These are phyloP conservation scores for Termitomyces sp. DNA, from an alignment of 768 basidiomycete genomes.

Conservation along the genomic window DNA sequence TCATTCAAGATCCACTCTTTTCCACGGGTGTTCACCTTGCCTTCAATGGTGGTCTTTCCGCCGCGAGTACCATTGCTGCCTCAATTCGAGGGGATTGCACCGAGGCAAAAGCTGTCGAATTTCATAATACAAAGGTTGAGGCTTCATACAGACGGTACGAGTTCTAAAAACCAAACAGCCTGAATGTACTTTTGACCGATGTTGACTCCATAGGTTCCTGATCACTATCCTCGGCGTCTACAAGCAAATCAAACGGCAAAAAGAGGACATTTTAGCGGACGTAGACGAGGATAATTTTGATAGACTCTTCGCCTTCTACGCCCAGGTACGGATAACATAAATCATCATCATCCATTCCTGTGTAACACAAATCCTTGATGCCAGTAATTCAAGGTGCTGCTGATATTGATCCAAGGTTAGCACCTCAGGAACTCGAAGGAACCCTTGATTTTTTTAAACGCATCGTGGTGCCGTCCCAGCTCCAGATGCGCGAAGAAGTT, in stretches of 20 bases:
- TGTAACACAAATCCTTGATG: background rate
- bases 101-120: constrained; percentile 24
- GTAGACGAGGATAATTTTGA: constrained; percentile 41
- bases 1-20: constrained; percentile 43
- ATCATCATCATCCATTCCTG: background rate
- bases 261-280: constrained; percentile 30
- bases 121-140: constrained; percentile 27
- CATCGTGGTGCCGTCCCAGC: too few relatives aligned
- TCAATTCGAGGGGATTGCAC: constrained; percentile 23
- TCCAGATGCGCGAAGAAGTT: too few relatives aligned
- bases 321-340: constrained; percentile 11
- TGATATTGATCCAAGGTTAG: constrained; percentile 45
- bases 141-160: constrained; percentile 29
- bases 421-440: constrained; percentile 48
- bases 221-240: constrained; percentile 41
- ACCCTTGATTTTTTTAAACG: constrained; percentile 33
- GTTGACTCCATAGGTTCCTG: background rate
- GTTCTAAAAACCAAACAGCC: background rate
- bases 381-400: constrained; percentile 54
- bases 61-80: constrained; percentile 25
- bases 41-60: constrained; percentile 30
- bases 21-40: constrained; percentile 37
- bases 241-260: constrained; percentile 40
- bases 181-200: constrained; percentile 28
- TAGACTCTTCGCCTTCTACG: constrained; percentile 36